Evolutionary conservation across 129 eudicot genomes (phyloP).

Genomic region (Flaveria brownii): DNA sequence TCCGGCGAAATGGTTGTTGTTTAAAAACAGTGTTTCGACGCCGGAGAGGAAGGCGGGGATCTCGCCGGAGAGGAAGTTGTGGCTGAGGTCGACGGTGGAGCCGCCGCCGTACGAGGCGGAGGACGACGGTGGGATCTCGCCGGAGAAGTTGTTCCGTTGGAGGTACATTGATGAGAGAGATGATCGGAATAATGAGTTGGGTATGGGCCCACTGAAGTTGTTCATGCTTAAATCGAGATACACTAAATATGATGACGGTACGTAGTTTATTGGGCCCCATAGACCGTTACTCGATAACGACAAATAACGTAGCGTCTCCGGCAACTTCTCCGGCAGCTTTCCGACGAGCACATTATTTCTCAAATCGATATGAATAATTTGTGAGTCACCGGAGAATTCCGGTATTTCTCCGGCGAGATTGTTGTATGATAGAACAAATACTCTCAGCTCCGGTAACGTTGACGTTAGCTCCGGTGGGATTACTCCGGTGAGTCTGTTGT

Average conservation of each 20-base stretch:
- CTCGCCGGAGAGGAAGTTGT: conserved; percentile 56
- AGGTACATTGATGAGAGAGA: conserved; percentile 55
- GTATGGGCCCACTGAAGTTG: conserved; percentile 75
- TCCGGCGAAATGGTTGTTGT: conserved; percentile 57
- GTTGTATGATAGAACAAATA: conserved; percentile 50
- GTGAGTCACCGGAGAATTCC: conserved; percentile 28
- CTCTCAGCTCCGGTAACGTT: conserved; percentile 34
- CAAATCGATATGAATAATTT: conserved; percentile 62
- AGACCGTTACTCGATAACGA: conserved; percentile 56
- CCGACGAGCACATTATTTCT: conserved; percentile 47
- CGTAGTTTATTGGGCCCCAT: conserved; percentile 65
- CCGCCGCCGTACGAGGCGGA: conserved; percentile 36
- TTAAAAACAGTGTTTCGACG: conserved; percentile 55
- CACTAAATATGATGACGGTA: conserved; percentile 52
- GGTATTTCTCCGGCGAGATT: conserved; percentile 59
- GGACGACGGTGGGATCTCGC: conserved; percentile 31
- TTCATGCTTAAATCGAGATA: conserved; percentile 88
- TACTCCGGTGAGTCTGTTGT: conserved; percentile 58
- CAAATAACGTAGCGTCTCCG: conserved; percentile 62
- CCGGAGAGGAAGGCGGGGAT: conserved; percentile 31
- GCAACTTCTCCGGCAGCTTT: conserved; percentile 41
- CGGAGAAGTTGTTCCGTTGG: conserved; percentile 76
- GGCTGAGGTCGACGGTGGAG: conserved; percentile 70
- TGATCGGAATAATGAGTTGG: conserved; percentile 44
- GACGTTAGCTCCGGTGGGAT: conserved; percentile 38